Base-by-base conservation (phyloP, 2,329 filamentous ascomycete species). In the Cytospora mali region DNA sequence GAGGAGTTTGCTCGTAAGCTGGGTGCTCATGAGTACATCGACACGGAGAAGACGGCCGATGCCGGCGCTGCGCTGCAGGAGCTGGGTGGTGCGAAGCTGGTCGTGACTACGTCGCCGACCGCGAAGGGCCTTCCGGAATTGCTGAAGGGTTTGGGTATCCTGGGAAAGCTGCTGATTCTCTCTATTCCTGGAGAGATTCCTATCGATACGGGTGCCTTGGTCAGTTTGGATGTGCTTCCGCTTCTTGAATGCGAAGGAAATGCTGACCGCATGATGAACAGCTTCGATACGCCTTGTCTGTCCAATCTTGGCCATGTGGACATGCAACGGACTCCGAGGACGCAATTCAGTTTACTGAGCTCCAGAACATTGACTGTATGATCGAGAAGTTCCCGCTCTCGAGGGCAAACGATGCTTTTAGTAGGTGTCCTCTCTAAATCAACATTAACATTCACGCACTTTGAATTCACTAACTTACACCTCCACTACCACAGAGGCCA, bases 261-360 rank as follows among this genome's bases (percentile, higher is more conserved):
- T 28, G 49, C 49, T 29, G 25, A 51, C 23, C 25, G 23, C 23
- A 4, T 9, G 10, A 28, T 5, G 9, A 28, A 51, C 4, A 57
- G 55, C 55, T 48, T 25, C n/a, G 33, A 14, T 29, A 81, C 64
- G 88, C 85, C 4, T 75, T 86, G 18, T 84, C 81, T 3, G 78
- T 95, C 1, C 81, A 86, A 66, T 88, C 88, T 11, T 87, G 82
- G 73, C 80, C 89, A 0, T 83, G 84, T 25, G 88, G 88, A 0
- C 81, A 89, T 46, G 80, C 87, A 1, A 77, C 86, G 52, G 84
- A 91, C 65, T 80, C 82, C 61, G 84, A 87, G 69, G 85, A 90
- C 68, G 88, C 90, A 64, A 81, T 92, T 57, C 79, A 78, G 3
- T 92, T 92, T 70, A 83, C 88, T 0, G 76, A 80, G 63, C 74